Conservation (phyloP, 2,329 filamentous ascomycete species). For the Penicillium janthinellum region DNA sequence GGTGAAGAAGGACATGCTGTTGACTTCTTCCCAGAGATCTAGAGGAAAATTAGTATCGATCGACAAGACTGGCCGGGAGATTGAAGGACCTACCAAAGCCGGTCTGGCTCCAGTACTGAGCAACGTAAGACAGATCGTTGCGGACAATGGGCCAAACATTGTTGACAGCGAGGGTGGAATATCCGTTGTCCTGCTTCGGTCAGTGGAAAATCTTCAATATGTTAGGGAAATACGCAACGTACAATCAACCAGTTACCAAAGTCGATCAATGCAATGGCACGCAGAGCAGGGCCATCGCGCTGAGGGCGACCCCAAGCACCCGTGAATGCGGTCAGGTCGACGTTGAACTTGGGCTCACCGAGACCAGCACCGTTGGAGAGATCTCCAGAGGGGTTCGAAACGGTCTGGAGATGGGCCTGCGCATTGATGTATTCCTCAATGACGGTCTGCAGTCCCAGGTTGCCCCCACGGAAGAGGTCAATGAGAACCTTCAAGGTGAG, state of each 20-base stretch:
- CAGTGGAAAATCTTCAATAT: background rate
- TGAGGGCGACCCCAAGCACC: conserved; percentile 75
- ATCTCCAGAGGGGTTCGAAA: conserved; percentile 69
- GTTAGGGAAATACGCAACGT: background rate
- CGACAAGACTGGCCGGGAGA: background rate
- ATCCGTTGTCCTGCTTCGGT: conserved; percentile 54
- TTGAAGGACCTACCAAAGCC: conserved; percentile 54
- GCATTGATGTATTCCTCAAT: conserved; percentile 70
- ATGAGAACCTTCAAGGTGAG: conserved; percentile 69
- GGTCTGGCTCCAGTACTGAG: conserved; percentile 53
- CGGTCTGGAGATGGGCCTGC: conserved; percentile 66
- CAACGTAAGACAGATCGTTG: conserved; percentile 76
- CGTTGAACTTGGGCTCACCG: conserved; percentile 74
- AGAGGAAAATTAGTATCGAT: too few relatives aligned
- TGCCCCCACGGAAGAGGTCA: conserved; percentile 66
- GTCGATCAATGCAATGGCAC: conserved; percentile 70
- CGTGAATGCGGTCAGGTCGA: conserved; percentile 63
- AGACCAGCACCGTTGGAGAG: conserved; percentile 53
- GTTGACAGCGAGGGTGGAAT: conserved; percentile 52
- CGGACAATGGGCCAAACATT: conserved; percentile 72
- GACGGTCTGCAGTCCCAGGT: conserved; percentile 57
- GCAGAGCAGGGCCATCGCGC: conserved; percentile 74
- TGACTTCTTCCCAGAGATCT: conserved; percentile 80
- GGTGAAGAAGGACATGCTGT: conserved; percentile 79
- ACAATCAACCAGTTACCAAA: conserved; percentile 72